Evolutionary conservation across 331 rosid species (phyloP), one percentile per base, ranked within the genome.

Genomic region (Quercus lobata): DNA sequence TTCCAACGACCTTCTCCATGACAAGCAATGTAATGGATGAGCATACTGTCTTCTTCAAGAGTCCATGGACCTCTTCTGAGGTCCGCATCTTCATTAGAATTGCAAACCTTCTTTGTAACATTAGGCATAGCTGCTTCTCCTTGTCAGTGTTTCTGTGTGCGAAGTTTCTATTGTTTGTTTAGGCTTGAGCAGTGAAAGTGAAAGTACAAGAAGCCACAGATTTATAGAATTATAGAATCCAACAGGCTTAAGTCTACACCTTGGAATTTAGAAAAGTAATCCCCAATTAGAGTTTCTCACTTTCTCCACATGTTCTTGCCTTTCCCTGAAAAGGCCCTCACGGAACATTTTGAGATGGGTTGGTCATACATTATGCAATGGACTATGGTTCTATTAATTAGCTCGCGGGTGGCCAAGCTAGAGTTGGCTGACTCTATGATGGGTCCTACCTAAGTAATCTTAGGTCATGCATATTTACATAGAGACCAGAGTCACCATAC

Each of bases 1-100:
- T 92, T 94, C 98, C 98, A 94, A 78, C 93, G 98, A 61, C 98
- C 97, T 83, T 94, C 98, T 0, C 97, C 98, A 74, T 94, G 93
- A 69, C 83, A 88, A 69, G 90, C 79, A 78, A 94, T 92, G 85
- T 92, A 88, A 82, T 92, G 97, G 61, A 85, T 92, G 77, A 94
- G 97, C 19, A 88, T 77, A 55, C 92, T 90, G 71, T 94, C 98
- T 87, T 94, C 98, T 86, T 94, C 97, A 78, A 92, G 91, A 46
- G 97, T 94, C 98, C 98, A 94, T 29, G 98, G 98, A 7, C 98
- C 98, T 83, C 92, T 86, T 84, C 97, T 87, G 32, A 92, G 77
- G 61, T 83, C 94, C 80, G 14, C 81, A 74, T 86, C 92, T 72
- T 81, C 93, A 54, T 27, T 89, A 14, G 83, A 81, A 72, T 79